Evolutionary conservation across 2,329 filamentous ascomycete species (phyloP), one percentile per base, ranked within the genome.

Genomic region (Colletotrichum coccodes): DNA sequence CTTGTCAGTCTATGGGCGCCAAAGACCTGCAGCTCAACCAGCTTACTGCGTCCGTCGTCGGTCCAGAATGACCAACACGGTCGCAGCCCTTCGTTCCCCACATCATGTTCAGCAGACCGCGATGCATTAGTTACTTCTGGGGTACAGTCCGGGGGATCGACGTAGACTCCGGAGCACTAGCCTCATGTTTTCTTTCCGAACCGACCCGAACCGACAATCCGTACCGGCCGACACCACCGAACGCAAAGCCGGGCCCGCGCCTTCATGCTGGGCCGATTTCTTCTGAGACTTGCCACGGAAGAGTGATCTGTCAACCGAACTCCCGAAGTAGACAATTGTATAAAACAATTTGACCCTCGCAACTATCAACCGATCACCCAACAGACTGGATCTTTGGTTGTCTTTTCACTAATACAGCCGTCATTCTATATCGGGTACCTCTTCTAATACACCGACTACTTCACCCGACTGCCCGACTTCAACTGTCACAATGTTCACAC

Each of bases 401-500:
- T 18, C 4, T 7, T 11, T 7, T 4, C 9, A 8, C 46, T 12
- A 16, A 12, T 9, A 18, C 30, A 30, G n/a, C 12, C 16, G 7
- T 18, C 14, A 26, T 47, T 26, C 11, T 16, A 11, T 3, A 3
- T 18, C 18, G 23, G 28, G 16, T 30, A 6, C 23, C 6, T 9
- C 6, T 18, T 14, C 8, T 49, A 4, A 7, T 12, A 32, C 34
- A 7, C 34, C 34, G 14, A 36, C 34, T 7, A 36, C 34, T 7
- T 36, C 34, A 36, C 34, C 14, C 34, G 7, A 36, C 7, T 36
- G 5, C 18, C 16, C 3, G 2, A 16, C 23, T 16, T 34, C 23
- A 23, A 50, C 32, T 3, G 14, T 34, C n/a, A 63, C 54, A 38
- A 73, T 71, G 60, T 52, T 61, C 28, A 72, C 64, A 26, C 67